Conservation (phyloP, 352 stramenopile species). For the Pythium rhizo-oryzae region DNA sequence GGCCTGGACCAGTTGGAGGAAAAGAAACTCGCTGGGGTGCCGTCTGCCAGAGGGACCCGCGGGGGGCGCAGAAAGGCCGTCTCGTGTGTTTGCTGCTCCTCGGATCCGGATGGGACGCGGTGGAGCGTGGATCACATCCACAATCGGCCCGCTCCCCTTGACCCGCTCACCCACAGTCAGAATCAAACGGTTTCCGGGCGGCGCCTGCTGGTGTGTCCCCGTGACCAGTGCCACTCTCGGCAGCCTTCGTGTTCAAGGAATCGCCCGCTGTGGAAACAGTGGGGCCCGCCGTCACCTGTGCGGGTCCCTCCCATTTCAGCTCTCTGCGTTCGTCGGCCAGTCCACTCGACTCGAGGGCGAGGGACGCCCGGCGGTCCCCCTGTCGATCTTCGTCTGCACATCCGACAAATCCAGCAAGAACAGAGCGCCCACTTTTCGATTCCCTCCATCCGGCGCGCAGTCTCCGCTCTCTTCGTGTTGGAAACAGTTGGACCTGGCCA, state of each 20-base stretch:
- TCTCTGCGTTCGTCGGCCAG: constrained; percentile 13
- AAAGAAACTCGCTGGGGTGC: constrained; percentile 5
- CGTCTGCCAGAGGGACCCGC: neutral
- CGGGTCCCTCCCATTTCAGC: constrained; percentile 1
- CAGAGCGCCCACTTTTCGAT: constrained; percentile 19
- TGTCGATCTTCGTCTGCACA: constrained; percentile 30
- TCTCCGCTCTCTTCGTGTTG: constrained; percentile 3
- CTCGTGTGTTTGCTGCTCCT: neutral
- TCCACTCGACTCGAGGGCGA: constrained; percentile 1
- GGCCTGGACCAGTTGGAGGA: constrained; percentile 12
- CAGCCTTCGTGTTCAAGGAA: constrained; percentile 22
- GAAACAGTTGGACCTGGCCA: constrained; percentile 8
- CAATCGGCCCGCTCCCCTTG: neutral
- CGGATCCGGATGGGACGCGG: neutral
- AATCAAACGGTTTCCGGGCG: neutral
- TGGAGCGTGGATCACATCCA: constrained; percentile 1
- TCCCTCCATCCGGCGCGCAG: constrained; percentile 6
- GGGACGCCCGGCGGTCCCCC: neutral
- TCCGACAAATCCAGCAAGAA: constrained; percentile 12
- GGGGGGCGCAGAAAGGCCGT: neutral
- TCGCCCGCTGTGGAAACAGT: too few relatives aligned
- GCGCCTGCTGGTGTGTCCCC: constrained; percentile 10
- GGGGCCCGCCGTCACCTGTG: neutral
- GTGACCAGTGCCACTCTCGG: constrained; percentile 23
- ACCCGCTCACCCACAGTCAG: neutral